Base-by-base conservation (phyloP, 2,329 filamentous ascomycete species). In the Paraphaeosphaeria minitans region DNA sequence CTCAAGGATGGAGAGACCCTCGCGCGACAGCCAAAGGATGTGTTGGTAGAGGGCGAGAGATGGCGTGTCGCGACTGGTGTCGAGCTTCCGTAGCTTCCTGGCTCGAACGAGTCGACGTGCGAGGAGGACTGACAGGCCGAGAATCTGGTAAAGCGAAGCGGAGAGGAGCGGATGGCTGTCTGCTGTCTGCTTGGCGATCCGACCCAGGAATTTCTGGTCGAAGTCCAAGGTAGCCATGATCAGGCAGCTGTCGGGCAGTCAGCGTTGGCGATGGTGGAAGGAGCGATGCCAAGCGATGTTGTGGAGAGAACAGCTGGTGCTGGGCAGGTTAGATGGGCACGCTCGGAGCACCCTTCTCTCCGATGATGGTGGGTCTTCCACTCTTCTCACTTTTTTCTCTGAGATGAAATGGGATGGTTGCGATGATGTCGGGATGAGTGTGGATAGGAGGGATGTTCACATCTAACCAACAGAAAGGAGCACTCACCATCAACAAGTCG, bases 141-240 rank as follows among this genome's bases (percentile, higher is more conserved):
- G 84, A 42, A 98, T 89, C 77, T 95, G 95, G 79, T 93, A 97
- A 48, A 99, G 85, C 75, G 92, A 93, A 21, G 85, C 85, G 8
- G 91, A 91, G 47, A 98, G 85, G 19, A 93, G 83, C 3, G 91
- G 88, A 72, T 94, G 95, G 67, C 91, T 88, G 60, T 85, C 81
- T 73, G 89, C 88, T 67, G 92, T 93, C 61, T 88, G 85, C 78
- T 89, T 90, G 75, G 95, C 94, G 75, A 97, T 89, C 74, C 88
- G 89, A 79, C 92, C 93, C 71, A 99, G 85, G 79, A 96, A 97
- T 81, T 98, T 99, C 81, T 97, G 93, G 78, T 99, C 95, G 62
- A 98, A 92, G 80, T 97, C 92, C 61, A 93, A 95, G 75, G 93
- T 95, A 80, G 95, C 95, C 95, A 98, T 99, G 63, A 71, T 61